Percentiles rank a stretch among this genome's conserved stretches.
These are phyloP conservation scores for Blastomyces parvus DNA, from an alignment of 2,329 filamentous ascomycete genomes.

Conservation along the genomic window DNA sequence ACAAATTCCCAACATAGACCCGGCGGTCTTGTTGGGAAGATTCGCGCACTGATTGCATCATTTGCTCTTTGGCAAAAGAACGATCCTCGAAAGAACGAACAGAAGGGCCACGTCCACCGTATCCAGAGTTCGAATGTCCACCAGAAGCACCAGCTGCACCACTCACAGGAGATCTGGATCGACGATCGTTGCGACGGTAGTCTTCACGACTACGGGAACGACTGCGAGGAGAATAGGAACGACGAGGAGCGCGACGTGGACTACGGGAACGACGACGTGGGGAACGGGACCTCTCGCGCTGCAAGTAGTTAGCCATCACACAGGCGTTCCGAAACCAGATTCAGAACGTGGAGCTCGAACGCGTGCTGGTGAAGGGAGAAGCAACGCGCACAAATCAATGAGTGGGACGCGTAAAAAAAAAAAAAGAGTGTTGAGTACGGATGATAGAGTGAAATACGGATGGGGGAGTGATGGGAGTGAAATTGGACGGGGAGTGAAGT, in stretches of 20 bases:
- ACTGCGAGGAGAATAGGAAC: constrained; percentile 70
- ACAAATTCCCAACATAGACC: constrained; percentile 97
- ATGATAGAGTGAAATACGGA: not conserved
- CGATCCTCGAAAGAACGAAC: constrained; percentile 74
- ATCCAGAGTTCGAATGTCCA: constrained; percentile 56
- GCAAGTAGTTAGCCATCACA: constrained; percentile 31
- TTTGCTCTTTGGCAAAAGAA: constrained; percentile 74
- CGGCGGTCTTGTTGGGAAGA: constrained; percentile 96
- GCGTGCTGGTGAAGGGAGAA: not conserved
- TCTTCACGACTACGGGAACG: constrained; percentile 71
- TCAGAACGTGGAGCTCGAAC: constrained; percentile 9
- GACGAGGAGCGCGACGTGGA: constrained; percentile 62
- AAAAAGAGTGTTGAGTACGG: not conserved
- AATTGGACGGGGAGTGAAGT: not conserved
- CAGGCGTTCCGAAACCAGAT: constrained; percentile 23
- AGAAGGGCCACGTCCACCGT: constrained; percentile 52
- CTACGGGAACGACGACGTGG: constrained; percentile 67
- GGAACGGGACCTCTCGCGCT: constrained; percentile 70
- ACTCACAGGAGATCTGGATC: constrained; percentile 82
- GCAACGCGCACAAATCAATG: not conserved
- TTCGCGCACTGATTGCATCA: constrained; percentile 91
- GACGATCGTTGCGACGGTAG: constrained; percentile 62
- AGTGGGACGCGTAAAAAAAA: not conserved
- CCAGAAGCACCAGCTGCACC: constrained; percentile 57
- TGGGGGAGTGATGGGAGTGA: not conserved